phyloP scores from a whole-genome alignment of 192 early-diverging fungal genomes.

The Glomus cerebriforme region DNA sequence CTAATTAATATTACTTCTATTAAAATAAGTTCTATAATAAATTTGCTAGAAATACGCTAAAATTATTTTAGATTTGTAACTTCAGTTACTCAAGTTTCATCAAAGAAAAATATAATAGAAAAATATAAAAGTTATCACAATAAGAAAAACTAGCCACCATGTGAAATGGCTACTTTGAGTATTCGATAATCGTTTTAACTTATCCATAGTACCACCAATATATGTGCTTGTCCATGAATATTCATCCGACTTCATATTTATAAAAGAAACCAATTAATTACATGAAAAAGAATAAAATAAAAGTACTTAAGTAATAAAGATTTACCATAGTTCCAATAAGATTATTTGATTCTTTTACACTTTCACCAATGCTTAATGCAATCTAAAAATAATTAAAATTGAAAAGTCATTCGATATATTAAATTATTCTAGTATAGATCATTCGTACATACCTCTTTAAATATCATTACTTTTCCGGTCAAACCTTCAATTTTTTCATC shows the following conservation, averaged over 20 bases:
- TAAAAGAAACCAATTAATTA: neutral
- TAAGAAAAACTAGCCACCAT: slow-evolving; percentile 9
- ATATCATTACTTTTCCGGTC: slow-evolving; percentile 28
- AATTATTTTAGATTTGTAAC: no score
- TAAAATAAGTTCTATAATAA: no score
- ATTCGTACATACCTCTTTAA: slow-evolving; percentile 13
- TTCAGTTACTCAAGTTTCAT: neutral
- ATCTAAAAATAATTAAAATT: slow-evolving; percentile 12
- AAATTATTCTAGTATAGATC: neutral
- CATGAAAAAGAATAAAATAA: neutral
- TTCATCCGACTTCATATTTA: slow-evolving; percentile 1
- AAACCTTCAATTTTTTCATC: slow-evolving; percentile 28
- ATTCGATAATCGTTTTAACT: slow-evolving; percentile 9
- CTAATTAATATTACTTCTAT: no score
- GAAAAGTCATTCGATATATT: neutral
- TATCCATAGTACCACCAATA: slow-evolving; percentile 11
- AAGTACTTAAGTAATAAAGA: neutral
- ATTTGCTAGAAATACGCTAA: no score
- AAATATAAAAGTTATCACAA: slow-evolving; percentile 26
- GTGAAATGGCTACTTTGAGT: slow-evolving; percentile 16
- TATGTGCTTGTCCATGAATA: slow-evolving; percentile 8
- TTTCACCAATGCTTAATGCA: slow-evolving; percentile 22
- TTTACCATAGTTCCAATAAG: slow-evolving; percentile 8
- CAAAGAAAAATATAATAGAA: slow-evolving; percentile 20
- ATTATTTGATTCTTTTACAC: slow-evolving; percentile 28